Evolutionary conservation across 2,329 filamentous ascomycete species (phyloP), one percentile per base, ranked within the genome.

Genomic region (Aureobasidium sp.): DNA sequence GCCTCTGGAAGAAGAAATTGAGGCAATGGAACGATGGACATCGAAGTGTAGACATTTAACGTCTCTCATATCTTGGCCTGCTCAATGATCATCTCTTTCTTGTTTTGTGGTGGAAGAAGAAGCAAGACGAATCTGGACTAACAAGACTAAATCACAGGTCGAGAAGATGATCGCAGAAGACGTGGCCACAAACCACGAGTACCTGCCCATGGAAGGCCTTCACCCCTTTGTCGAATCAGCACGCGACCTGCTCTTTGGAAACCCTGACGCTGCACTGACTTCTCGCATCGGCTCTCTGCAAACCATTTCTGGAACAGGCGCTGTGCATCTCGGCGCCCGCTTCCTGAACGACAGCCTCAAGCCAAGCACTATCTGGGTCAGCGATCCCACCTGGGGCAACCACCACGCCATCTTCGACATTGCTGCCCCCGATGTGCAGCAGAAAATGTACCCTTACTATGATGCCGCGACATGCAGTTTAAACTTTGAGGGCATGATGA

Each of bases 261-360:
- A 42, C 64, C 70, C 49, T 2, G 62, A 63, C 5, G 45, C 39
- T n/a, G 40, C 35, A 58, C 68, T 60, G 3, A 52, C 44, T 22
- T 53, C 53, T 17, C 53, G 65, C 12, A 64, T 72, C 5, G 67
- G 63, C 1, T 74, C 72, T 0, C 75, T 96, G 62, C 92, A 97
- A 79, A 93, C 91, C 70, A 93, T 97, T 77, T 97, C 92, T 58
- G 92, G 92, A 70, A 97, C 92, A 66, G 92, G 92, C 68, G 92
- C 92, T 65, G 86, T 95, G 66, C 92, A 96, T 73, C 80, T 96
- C 42, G 92, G 92, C 66, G 91, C 87, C 66, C 85, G 94, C 67
- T 97, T 97, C 84, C 86, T 97, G 63, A 80, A 88, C 74, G 91
- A 87, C 75, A 96, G 96, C 83, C 94, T 89, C 7, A 63, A 64